A percentile compares a stretch with the other conserved stretches of the same genome.
phyloP scores from a whole-genome alignment of 2,329 filamentous ascomycete species.

The Pyrenophora tritici-repentis region DNA sequence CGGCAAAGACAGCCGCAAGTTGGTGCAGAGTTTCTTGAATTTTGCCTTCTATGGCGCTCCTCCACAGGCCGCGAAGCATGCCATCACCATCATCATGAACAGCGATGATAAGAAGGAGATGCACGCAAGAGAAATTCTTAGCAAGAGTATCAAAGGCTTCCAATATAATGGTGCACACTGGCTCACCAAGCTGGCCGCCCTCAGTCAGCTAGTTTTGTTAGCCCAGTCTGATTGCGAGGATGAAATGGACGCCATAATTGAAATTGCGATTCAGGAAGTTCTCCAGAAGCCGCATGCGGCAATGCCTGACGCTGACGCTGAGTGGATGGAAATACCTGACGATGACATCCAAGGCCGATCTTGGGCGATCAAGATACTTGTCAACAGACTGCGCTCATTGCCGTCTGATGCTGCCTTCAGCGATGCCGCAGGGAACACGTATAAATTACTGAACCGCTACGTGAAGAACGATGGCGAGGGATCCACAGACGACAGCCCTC shows the following conservation, averaged over 20 bases:
- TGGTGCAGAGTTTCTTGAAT: conserved; percentile 77
- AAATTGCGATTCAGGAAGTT: conserved; percentile 76
- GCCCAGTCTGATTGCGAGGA: conserved; percentile 72
- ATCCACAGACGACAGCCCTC: conserved; percentile 72
- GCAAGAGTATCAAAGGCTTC: conserved; percentile 75
- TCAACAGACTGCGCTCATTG: conserved; percentile 77
- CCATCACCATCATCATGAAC: conserved; percentile 85
- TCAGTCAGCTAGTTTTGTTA: conserved; percentile 77
- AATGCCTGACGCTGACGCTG: conserved; percentile 57
- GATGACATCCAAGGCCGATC: conserved; percentile 83
- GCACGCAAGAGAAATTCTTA: conserved; percentile 81
- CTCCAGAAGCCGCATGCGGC: conserved; percentile 69
- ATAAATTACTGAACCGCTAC: conserved; percentile 77
- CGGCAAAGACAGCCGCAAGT: conserved; percentile 68
- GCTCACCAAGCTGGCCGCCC: conserved; percentile 71
- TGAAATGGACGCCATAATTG: conserved; percentile 74
- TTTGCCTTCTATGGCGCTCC: conserved; percentile 85
- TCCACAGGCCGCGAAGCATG: conserved; percentile 86
- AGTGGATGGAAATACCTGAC: conserved; percentile 65
- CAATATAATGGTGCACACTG: conserved; percentile 74
- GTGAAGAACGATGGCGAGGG: conserved; percentile 79
- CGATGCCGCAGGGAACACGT: conserved; percentile 67
- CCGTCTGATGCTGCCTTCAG: conserved; percentile 50
- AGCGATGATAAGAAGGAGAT: conserved; percentile 78
- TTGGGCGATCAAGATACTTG: conserved; percentile 81